These are phyloP conservation scores for Tinospora cordifolia DNA, from an alignment of 164 flowering plant genomes.

Conservation along the genomic window DNA sequence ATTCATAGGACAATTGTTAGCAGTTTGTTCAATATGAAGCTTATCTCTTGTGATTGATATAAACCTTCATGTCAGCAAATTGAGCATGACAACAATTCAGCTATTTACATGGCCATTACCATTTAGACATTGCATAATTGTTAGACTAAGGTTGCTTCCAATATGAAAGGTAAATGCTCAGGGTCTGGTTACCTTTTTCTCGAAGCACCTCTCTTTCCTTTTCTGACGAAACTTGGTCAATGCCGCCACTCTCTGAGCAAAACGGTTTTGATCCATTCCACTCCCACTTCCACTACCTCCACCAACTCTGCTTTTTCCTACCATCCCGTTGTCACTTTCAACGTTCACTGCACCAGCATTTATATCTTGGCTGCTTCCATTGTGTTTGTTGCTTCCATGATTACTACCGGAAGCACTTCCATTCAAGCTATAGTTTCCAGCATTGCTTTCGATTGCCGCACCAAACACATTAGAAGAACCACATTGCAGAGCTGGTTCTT, in stretches of 20 bases:
- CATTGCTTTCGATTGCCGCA: conserved; percentile 32
- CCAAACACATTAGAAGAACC: conserved; percentile 49
- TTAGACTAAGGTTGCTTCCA: background rate
- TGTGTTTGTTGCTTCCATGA: conserved; percentile 60
- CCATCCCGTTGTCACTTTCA: conserved; percentile 41
- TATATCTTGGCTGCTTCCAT: conserved; percentile 43
- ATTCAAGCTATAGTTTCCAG: conserved; percentile 44
- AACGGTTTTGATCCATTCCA: conserved; percentile 43
- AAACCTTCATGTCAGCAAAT: background rate
- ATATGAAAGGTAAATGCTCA: background rate
- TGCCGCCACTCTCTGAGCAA: conserved; percentile 69
- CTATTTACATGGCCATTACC: background rate
- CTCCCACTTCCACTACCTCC: conserved; percentile 33
- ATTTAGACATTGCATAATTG: background rate
- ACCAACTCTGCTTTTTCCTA: conserved; percentile 33
- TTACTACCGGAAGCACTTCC: conserved; percentile 73
- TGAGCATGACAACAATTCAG: background rate
- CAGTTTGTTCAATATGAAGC: background rate
- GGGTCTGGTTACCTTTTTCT: conserved; percentile 50
- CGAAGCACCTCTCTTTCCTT: conserved; percentile 76
- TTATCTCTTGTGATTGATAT: background rate
- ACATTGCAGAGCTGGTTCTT: conserved; percentile 34
- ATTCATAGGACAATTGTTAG: background rate
- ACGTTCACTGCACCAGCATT: conserved; percentile 32
- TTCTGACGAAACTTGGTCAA: conserved; percentile 74